These are phyloP conservation scores for Mucor saturninus DNA, from an alignment of 371 early-diverging fungal genomes.

Conservation along the genomic window DNA sequence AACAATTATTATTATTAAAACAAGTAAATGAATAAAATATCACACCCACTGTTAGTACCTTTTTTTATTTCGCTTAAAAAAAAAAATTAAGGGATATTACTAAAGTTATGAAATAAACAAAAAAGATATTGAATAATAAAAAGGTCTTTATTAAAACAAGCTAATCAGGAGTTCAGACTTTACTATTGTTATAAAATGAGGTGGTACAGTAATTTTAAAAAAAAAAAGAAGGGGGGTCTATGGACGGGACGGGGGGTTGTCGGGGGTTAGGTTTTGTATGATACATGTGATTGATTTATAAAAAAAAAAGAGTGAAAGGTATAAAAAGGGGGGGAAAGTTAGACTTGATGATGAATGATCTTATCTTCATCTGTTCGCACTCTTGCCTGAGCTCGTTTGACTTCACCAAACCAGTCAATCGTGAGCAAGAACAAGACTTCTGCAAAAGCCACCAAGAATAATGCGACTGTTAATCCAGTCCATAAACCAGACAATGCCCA, in stretches of 20 bases:
- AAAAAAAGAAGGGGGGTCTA: background rate
- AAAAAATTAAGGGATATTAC: background rate
- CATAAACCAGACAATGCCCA: slow-evolving; percentile 73
- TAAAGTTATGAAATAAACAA: background rate
- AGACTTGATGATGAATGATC: background rate
- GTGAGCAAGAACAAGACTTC: slow-evolving; percentile 43
- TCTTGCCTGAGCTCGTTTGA: slow-evolving; percentile 38
- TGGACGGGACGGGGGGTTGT: too few species aligned
- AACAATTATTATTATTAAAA: background rate
- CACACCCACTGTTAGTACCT: background rate
- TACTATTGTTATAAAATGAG: slow-evolving; percentile 1
- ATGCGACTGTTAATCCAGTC: slow-evolving; percentile 63
- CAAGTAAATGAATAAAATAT: background rate
- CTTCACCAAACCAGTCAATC: slow-evolving; percentile 58
- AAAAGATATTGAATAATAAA: background rate
- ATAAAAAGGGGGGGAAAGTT: background rate
- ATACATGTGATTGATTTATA: background rate
- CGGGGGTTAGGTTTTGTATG: background rate
- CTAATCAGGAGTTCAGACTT: background rate
- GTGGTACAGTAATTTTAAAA: slow-evolving; percentile 1
- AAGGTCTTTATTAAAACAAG: slow-evolving; percentile 6
- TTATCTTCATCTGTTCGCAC: slow-evolving; percentile 9
- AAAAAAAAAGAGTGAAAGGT: background rate
- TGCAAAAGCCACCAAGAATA: slow-evolving; percentile 55
- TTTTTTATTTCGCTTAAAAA: background rate